A percentile compares a stretch with the other conserved stretches of the same genome.
These are phyloP conservation scores for Sporothrix pseudoabietina DNA, from an alignment of 2,329 filamentous ascomycete species.

Conservation along the genomic window DNA sequence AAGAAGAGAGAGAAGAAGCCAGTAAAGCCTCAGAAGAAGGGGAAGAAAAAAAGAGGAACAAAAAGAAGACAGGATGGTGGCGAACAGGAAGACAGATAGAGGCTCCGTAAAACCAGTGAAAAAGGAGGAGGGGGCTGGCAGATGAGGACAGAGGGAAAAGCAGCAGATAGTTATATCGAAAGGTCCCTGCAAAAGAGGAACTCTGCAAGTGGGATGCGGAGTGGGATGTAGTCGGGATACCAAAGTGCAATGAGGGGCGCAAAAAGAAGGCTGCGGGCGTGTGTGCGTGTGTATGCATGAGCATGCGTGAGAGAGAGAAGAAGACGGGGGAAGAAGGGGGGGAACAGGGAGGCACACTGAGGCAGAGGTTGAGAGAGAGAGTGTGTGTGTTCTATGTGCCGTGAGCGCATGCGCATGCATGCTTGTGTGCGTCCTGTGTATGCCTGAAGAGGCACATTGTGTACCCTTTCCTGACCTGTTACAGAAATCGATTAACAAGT, in stretches of 20 bases:
- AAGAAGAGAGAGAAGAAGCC: conserved; percentile 22
- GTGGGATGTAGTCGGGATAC: conserved; percentile 22
- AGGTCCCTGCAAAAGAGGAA: background rate
- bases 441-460: background rate
- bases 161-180: conserved; percentile 18
- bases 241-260: conserved; percentile 13
- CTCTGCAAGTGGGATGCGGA: conserved; percentile 3
- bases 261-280: background rate
- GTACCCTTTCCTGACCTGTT: background rate
- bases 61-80: background rate
- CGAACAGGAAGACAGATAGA: background rate
- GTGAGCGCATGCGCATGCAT: conserved; percentile 6
- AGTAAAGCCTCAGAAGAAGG: background rate
- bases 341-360: too few relatives aligned
- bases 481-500: background rate
- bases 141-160: background rate
- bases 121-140: background rate
- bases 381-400: background rate
- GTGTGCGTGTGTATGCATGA: background rate
- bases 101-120: background rate
- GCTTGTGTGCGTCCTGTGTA: background rate
- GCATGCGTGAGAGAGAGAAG: background rate
- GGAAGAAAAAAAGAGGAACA: background rate
- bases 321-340: background rate
- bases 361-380: too few relatives aligned